phyloP scores from a whole-genome alignment of 108 stramenopile genomes.

The Skeletonema tropicum region DNA sequence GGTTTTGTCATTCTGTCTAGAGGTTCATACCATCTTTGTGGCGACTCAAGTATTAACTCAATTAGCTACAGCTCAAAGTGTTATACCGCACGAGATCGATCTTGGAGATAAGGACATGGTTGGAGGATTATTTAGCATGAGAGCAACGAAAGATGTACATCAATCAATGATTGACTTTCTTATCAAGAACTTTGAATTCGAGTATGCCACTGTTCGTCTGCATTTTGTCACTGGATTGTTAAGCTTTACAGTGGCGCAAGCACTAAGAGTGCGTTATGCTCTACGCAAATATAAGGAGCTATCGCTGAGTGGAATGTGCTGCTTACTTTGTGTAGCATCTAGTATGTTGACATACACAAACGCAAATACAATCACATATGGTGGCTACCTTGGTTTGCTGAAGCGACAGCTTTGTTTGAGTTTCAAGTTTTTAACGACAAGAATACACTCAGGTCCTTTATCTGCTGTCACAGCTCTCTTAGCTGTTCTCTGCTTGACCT shows the following conservation, averaged over 20 bases:
- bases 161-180: conserved; percentile 47
- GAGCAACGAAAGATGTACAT: conserved; percentile 17
- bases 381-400: conserved; percentile 39
- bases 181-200: conserved; percentile 45
- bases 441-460: conserved; percentile 29
- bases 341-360: conserved; percentile 44
- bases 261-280: conserved; percentile 45
- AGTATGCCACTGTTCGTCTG: conserved; percentile 39
- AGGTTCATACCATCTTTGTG: conserved; percentile 46
- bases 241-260: conserved; percentile 44
- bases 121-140: conserved; percentile 29
- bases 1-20: conserved; percentile 45
- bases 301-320: conserved; percentile 51
- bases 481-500: conserved; percentile 25
- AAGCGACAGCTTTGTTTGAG: conserved; percentile 32
- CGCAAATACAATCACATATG: conserved; percentile 44
- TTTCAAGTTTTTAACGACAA: conserved; percentile 21
- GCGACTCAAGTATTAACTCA: conserved; percentile 45
- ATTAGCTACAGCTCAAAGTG: conserved; percentile 34
- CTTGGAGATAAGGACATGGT: conserved; percentile 23
- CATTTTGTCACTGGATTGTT: conserved; percentile 46
- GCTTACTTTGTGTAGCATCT: conserved; percentile 36
- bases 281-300: conserved; percentile 44
- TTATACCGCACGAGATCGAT: conserved; percentile 9
- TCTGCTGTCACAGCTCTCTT: conserved; percentile 39